These are phyloP conservation scores for Melaleuca quinquenervia DNA, from an alignment of 345 rosid genomes.

Conservation along the genomic window DNA sequence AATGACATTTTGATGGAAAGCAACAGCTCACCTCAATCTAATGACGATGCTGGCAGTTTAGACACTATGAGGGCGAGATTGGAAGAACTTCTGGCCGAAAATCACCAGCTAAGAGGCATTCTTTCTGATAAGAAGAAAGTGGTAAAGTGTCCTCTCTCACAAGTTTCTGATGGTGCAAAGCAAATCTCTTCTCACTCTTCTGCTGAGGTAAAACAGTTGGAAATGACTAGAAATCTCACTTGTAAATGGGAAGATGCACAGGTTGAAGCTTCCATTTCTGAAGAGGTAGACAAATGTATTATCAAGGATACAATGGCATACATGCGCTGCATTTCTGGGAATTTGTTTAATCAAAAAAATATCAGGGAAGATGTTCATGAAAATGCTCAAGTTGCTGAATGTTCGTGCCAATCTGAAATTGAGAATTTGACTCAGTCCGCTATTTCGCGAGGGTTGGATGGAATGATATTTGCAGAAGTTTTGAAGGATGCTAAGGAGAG, in stretches of 20 bases:
- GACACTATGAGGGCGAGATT: constrained; percentile 27
- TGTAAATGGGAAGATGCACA: constrained; percentile 32
- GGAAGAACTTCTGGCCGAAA: constrained; percentile 43
- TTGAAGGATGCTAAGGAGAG: constrained; percentile 53
- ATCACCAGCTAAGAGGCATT: constrained; percentile 28
- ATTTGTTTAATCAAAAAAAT: background rate
- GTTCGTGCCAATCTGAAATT: constrained; percentile 13
- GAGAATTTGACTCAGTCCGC: constrained; percentile 35
- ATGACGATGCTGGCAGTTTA: constrained; percentile 20
- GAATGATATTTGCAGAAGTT: constrained; percentile 31
- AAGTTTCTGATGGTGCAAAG: constrained; percentile 37
- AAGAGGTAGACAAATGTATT: constrained; percentile 37
- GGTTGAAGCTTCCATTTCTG: constrained; percentile 33
- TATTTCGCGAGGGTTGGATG: constrained; percentile 28
- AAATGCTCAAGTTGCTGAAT: background rate
- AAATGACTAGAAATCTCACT: constrained; percentile 24
- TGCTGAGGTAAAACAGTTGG: constrained; percentile 22
- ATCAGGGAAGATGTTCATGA: constrained; percentile 13
- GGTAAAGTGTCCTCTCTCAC: constrained; percentile 21
- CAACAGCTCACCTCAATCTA: constrained; percentile 16
- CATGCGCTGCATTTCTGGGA: background rate
- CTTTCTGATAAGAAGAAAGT: constrained; percentile 31
- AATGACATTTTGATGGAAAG: constrained; percentile 44
- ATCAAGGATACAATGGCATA: constrained; percentile 26
- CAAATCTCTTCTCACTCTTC: constrained; percentile 26